These are phyloP conservation scores for Beauveria medogensis DNA, from an alignment of 2,329 filamentous ascomycete genomes.

Conservation along the genomic window DNA sequence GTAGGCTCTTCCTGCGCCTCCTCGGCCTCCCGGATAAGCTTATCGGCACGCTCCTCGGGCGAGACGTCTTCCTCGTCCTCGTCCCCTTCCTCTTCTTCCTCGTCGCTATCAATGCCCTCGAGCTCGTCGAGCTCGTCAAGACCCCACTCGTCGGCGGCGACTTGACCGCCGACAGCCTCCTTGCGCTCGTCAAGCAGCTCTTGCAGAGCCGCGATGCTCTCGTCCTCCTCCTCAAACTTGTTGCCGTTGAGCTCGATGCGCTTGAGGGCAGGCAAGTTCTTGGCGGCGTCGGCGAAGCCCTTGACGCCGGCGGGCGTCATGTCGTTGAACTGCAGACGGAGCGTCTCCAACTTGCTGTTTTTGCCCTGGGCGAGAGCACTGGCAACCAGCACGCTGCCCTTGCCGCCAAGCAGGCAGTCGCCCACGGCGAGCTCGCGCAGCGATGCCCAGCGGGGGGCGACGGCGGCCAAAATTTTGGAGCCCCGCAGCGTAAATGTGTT, in stretches of 20 bases:
- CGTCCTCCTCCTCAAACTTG: constrained; percentile 82
- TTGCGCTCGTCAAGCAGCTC: constrained; percentile 69
- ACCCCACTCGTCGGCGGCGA: constrained; percentile 71
- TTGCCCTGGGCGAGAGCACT: constrained; percentile 64
- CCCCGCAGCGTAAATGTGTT: constrained; percentile 89
- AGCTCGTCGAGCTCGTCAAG: constrained; percentile 82
- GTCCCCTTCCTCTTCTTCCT: constrained; percentile 58
- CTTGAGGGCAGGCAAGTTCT: constrained; percentile 65
- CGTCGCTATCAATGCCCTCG: constrained; percentile 64
- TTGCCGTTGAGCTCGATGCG: constrained; percentile 94
- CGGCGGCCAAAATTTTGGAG: constrained; percentile 67
- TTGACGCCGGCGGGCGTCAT: constrained; percentile 72
- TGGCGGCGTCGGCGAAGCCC: constrained; percentile 60
- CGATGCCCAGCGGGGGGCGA: constrained; percentile 64
- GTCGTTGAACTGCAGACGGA: constrained; percentile 90
- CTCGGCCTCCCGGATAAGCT: constrained; percentile 60
- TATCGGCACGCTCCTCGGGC: constrained; percentile 59
- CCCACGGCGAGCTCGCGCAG: constrained; percentile 80
- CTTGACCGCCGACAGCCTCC: constrained; percentile 59
- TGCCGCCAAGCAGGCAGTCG: constrained; percentile 74
- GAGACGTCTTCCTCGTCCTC: constrained; percentile 60
- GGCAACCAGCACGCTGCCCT: constrained; percentile 67
- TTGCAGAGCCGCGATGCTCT: constrained; percentile 58
- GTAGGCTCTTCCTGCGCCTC: constrained; percentile 66
- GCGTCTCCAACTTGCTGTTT: constrained; percentile 70